Conservation (phyloP, 106 monocot species). For the Dendrobium nobile region DNA sequence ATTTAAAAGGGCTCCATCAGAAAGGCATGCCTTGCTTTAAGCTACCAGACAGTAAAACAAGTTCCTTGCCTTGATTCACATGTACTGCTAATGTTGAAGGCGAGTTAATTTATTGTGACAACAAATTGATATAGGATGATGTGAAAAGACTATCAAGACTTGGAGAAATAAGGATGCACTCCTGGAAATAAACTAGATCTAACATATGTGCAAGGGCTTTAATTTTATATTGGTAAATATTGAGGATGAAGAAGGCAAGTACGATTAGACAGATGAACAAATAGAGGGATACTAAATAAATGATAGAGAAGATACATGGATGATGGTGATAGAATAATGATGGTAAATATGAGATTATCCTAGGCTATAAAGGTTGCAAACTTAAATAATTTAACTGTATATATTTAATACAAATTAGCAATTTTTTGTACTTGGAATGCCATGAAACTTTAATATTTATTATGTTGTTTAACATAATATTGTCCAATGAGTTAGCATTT, state of each 20-base stretch:
- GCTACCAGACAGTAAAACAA: too few species aligned
- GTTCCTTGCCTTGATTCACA: too few species aligned
- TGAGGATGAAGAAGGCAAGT: background rate
- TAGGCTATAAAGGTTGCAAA: background rate
- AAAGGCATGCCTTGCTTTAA: too few species aligned
- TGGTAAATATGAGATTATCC: background rate
- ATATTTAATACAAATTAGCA: background rate
- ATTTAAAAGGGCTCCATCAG: too few species aligned
- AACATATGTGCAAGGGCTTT: background rate
- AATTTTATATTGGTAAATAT: background rate
- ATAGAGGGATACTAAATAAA: background rate
- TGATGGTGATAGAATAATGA: background rate
- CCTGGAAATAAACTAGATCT: too few species aligned
- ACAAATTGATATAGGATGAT: too few species aligned
- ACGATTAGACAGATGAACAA: background rate
- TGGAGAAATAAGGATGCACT: too few species aligned
- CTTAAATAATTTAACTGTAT: background rate
- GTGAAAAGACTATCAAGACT: too few species aligned
- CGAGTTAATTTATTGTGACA: too few species aligned
- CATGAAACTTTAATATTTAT: background rate
- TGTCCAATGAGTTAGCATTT: background rate
- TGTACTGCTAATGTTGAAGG: too few species aligned
- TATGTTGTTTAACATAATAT: background rate
- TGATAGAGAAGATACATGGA: background rate
- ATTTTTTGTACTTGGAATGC: background rate